A percentile compares a stretch with the other conserved stretches of the same genome.
Conservation (phyloP, 192 early-diverging fungal genomes). For the Phlyctochytrium bullatum region DNA sequence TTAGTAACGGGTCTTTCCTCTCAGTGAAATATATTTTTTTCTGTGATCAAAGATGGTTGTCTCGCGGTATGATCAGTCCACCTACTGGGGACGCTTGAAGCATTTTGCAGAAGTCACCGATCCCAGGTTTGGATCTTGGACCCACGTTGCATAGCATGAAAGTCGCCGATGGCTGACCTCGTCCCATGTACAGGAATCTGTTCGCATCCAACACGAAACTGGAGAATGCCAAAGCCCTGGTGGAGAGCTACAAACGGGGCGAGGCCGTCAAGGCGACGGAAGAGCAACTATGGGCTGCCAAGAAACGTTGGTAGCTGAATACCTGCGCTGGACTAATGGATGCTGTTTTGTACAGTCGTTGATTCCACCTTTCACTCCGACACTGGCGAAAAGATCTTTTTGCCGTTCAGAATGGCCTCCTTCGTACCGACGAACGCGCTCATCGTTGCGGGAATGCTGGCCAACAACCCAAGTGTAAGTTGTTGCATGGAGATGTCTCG, state of each 20-base stretch:
- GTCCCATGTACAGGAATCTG: constrained; percentile 51
- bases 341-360: constrained; percentile 42
- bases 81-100: constrained; percentile 68
- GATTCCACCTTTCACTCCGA: constrained; percentile 80
- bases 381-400: constrained; percentile 71
- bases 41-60: neutral
- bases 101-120: constrained; percentile 76
- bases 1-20: neutral
- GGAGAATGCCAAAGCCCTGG: constrained; percentile 57
- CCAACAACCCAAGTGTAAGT: constrained; percentile 68
- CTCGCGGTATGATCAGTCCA: constrained; percentile 60
- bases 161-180: neutral
- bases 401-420: constrained; percentile 81
- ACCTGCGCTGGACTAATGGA: no score
- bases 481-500: constrained; percentile 6
- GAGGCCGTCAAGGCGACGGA: neutral
- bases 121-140: constrained; percentile 41
- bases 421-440: constrained; percentile 83
- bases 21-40: neutral
- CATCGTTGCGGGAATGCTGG: constrained; percentile 80
- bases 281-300: neutral
- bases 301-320: no score
- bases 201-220: constrained; percentile 58
- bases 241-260: constrained; percentile 59
- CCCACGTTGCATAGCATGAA: constrained; percentile 2